Evolutionary conservation across 257 asterid genomes (phyloP), one percentile per base, ranked within the genome.

Genomic region (Solanum sitiens): DNA sequence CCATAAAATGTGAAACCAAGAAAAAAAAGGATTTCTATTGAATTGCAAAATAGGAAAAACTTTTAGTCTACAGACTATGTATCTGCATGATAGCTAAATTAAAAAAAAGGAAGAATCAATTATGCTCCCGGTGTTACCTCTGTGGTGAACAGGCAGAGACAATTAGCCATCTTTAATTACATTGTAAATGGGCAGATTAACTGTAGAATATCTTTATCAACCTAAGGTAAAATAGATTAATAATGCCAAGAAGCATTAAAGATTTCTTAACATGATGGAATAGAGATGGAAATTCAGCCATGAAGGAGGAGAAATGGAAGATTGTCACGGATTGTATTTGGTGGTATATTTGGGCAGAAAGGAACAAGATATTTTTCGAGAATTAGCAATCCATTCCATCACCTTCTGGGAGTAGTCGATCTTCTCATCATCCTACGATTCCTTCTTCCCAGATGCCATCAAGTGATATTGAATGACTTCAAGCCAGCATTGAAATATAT

Each of bases 21-120:
- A 77, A 27, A 45, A 50, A 50, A 77, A 79, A 15, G 61, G 39
- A 77, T 44, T n/a, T 77, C 27, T 47, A 30, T 80, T 45, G 23
- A 47, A 80, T 80, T 80, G 67, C 65, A 44, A 45, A 47, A 47
- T 8, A 47, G 63, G 18, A 53, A 53, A 80, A 80, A 35, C 67
- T 27, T 79, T 80, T 47, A 47, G 61, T 59, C 85, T 47, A 80
- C 40, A 47, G 67, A 80, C 40, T 30, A 47, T 44, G 32, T 80
- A 25, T 47, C 68, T 45, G 85, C 85, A 27, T 80, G n/a, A 53
- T 80, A 88, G 98, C 99, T 95, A 95, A 92, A 82, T 61, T 91
- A 85, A 91, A 87, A 33, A 75, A 80, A 89, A 59, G 59, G 77
- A 65, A 40, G 30, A 25, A 65, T 65, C 73, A 65, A 65, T 11